A percentile compares a stretch with the other conserved stretches of the same genome.
Evolutionary conservation across 1,139 yeast genomes (phyloP).

Genomic region (Candida freyschussii): DNA sequence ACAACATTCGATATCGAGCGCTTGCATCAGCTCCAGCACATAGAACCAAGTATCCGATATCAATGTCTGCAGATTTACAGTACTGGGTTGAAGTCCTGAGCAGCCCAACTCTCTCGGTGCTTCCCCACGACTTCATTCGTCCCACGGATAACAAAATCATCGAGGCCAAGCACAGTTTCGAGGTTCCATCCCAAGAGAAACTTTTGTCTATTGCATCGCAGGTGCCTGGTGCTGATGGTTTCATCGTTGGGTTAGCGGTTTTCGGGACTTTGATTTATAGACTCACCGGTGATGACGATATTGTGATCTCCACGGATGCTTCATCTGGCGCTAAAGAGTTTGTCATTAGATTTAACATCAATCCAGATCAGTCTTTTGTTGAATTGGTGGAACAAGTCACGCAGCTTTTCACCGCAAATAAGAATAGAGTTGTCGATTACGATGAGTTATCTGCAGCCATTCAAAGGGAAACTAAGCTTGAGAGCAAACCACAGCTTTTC

Average conservation of each 20-base stretch:
- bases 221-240: constrained; percentile 31
- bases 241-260: constrained; percentile 57
- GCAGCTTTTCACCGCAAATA: constrained; percentile 38
- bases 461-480: constrained; percentile 44
- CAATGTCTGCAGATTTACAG: constrained; percentile 32
- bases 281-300: constrained; percentile 90
- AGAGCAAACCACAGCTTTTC: constrained; percentile 43
- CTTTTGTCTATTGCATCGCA: constrained; percentile 22
- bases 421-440: constrained; percentile 44
- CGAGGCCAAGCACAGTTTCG: constrained; percentile 48
- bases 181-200: constrained; percentile 29
- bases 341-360: constrained; percentile 56
- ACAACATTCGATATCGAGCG: too few relatives aligned
- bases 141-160: constrained; percentile 69
- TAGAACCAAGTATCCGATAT: constrained; percentile 4
- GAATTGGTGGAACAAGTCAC: constrained; percentile 46
- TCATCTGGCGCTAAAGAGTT: constrained; percentile 38
- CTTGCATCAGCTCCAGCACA: background rate
- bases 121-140: constrained; percentile 83
- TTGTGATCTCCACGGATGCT: constrained; percentile 70
- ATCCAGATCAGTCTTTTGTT: constrained; percentile 48
- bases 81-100: constrained; percentile 70
- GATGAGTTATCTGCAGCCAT: constrained; percentile 52
- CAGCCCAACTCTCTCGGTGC: constrained; percentile 77
- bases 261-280: constrained; percentile 72